Evolutionary conservation across 805 yeast species (phyloP).

Genomic region (Torulaspora maleeae): DNA sequence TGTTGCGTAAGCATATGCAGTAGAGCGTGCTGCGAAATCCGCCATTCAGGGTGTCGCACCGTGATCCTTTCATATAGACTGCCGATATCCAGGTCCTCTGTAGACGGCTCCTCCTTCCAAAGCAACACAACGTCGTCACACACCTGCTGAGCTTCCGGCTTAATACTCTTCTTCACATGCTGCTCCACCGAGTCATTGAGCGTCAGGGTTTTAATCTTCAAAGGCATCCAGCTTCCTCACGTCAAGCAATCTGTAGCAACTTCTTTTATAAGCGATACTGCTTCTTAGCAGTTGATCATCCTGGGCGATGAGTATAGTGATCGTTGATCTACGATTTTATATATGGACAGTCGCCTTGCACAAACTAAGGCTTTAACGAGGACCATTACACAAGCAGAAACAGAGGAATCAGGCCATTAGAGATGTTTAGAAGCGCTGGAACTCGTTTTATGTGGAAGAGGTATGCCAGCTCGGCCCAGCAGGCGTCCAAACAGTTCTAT

Average conservation of each 20-base stretch:
- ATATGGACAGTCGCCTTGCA: not conserved
- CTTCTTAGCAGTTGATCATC: not conserved
- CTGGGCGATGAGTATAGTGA: not conserved
- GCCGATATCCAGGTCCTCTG: constrained; percentile 52
- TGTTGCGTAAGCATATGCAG: constrained; percentile 49
- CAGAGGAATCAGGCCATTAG: not conserved
- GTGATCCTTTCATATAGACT: constrained; percentile 52
- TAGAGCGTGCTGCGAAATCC: constrained; percentile 54
- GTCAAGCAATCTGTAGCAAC: not conserved
- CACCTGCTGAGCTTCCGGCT: constrained; percentile 57
- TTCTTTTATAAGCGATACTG: not conserved
- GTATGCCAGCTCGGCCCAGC: constrained; percentile 3
- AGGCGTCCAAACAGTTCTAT: constrained; percentile 13
- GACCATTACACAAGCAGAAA: not conserved
- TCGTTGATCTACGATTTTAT: not conserved
- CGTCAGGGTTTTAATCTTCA: constrained; percentile 25
- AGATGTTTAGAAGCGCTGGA: constrained; percentile 17
- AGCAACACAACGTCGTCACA: constrained; percentile 55
- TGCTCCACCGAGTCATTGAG: constrained; percentile 22
- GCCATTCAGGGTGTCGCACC: constrained; percentile 55
- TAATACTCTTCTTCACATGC: constrained; percentile 18
- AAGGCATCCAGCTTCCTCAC: constrained; percentile 16
- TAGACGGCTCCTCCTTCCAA: constrained; percentile 64
- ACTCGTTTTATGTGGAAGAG: constrained; percentile 6
- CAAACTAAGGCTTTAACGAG: not conserved